Evolutionary conservation across 139 green algal genomes (phyloP), one percentile per base, ranked within the genome.

Genomic region (Raphidocelis subcapitata): DNA sequence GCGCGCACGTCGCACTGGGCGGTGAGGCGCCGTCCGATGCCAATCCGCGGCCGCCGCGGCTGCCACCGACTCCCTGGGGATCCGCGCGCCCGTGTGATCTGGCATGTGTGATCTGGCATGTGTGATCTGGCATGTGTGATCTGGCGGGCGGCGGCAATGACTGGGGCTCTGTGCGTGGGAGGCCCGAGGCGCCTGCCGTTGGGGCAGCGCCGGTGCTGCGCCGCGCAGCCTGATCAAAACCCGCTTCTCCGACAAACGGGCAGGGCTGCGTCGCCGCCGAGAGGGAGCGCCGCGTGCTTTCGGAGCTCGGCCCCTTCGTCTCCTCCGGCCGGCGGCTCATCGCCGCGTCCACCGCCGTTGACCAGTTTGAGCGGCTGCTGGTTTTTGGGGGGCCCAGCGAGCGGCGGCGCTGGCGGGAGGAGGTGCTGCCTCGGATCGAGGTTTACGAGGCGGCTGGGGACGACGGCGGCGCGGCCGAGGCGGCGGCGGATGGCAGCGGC

Each of bases 311-410:
- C 10, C 56, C 73, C 8, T 51, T 56, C 33, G 4, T 87, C 18
- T 59, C 66, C 3, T 24, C 47, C 29, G 65, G 20, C 20, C 47
- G 64, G 41, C 51, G 55, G 23, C 63, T 86, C 23, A 49, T 88
- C 12, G 77, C 79, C 24, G 69, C 65, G 15, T 56, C 54, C 60
- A 33, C 52, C 26, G 80, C 82, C 12, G 69, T 83, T 12, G 3
- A 31, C 23, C 82, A 88, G 60, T 88, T 90, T 66, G 68, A 87
- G 52, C 64, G 35, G 37, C 77, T 90, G 14, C 5, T 88, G 72
- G 55, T 74, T 61, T 79, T 75, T 63, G 72, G 47, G 0, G 85
- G 85, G 2, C 72, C 74, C 0, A 65, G 32, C 0, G 85, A 90
- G 46, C 37, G 57, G 73, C 4, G n/a, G 32, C 66, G 79, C 36